Evolutionary conservation across 257 asterid species (phyloP).

Genomic region (Solanum ossicruentum): DNA sequence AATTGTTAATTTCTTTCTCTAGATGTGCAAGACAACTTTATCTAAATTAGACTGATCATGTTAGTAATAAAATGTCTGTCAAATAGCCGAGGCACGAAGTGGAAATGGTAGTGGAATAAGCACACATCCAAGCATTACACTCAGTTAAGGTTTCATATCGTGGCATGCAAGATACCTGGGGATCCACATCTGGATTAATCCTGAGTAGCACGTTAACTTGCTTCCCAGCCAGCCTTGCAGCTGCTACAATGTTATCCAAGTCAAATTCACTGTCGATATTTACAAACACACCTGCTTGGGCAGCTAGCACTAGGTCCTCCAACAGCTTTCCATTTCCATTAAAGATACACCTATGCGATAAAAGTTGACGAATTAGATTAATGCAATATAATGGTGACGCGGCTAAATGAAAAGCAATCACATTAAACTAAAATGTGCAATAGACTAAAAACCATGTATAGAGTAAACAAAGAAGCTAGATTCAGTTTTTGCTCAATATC

Average conservation of each 20-base stretch:
- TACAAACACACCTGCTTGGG: constrained; percentile 76
- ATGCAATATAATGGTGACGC: background rate
- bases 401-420: background rate
- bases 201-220: constrained; percentile 73
- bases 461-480: background rate
- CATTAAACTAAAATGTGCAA: background rate
- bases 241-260: constrained; percentile 74
- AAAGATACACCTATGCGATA: constrained; percentile 61
- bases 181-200: constrained; percentile 96
- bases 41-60: background rate
- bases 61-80: background rate
- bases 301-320: constrained; percentile 90
- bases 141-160: background rate
- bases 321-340: constrained; percentile 87
- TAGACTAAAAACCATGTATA: background rate
- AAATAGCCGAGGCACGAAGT: background rate
- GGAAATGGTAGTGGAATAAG: background rate
- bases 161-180: constrained; percentile 49
- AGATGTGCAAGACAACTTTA: background rate
- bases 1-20: background rate
- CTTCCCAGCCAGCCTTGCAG: constrained; percentile 78
- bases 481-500: background rate
- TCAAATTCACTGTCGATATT: constrained; percentile 93
- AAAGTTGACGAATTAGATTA: background rate
- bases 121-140: background rate